These are phyloP conservation scores for Sporisorium scitamineum DNA, from an alignment of 1,284 basidiomycete genomes.

Conservation along the genomic window DNA sequence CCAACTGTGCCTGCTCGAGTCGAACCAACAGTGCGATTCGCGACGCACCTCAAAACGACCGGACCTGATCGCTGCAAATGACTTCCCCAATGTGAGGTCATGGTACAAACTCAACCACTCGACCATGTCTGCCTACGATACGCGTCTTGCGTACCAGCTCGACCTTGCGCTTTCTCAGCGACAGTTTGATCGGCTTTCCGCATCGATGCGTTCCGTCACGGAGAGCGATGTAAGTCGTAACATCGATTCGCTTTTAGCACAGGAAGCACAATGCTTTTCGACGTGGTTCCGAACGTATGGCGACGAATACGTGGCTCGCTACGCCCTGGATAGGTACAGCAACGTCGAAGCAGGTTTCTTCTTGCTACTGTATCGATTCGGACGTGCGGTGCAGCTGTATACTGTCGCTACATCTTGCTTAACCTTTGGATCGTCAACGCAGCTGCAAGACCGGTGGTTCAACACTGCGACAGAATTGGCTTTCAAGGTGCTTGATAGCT, in stretches of 20 bases:
- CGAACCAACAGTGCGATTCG: constrained; percentile 29
- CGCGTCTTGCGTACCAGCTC: constrained; percentile 35
- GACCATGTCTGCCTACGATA: constrained; percentile 29
- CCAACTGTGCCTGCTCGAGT: constrained; percentile 39
- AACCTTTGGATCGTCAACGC: not conserved
- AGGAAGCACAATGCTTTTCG: constrained; percentile 17
- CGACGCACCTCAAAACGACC: constrained; percentile 9
- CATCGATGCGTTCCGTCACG: too few species aligned
- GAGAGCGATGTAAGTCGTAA: constrained; percentile 7
- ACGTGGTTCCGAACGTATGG: constrained; percentile 33
- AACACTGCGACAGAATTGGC: constrained; percentile 21
- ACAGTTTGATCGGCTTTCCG: not conserved
- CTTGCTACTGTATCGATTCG: constrained; percentile 19
- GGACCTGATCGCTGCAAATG: constrained; percentile 17
- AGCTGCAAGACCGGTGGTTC: constrained; percentile 17
- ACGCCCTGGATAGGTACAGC: constrained; percentile 35
- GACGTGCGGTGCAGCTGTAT: constrained; percentile 16
- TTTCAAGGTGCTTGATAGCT: constrained; percentile 25
- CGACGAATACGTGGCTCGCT: constrained; percentile 29
- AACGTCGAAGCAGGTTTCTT: constrained; percentile 24
- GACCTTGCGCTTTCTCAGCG: constrained; percentile 31
- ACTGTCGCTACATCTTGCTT: not conserved
- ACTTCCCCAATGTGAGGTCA: constrained; percentile 21
- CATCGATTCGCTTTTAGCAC: constrained; percentile 14
- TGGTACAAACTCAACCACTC: constrained; percentile 35